These are phyloP conservation scores for Trypanosoma brucei DNA, from an alignment of 208 protist genomes.

Conservation along the genomic window DNA sequence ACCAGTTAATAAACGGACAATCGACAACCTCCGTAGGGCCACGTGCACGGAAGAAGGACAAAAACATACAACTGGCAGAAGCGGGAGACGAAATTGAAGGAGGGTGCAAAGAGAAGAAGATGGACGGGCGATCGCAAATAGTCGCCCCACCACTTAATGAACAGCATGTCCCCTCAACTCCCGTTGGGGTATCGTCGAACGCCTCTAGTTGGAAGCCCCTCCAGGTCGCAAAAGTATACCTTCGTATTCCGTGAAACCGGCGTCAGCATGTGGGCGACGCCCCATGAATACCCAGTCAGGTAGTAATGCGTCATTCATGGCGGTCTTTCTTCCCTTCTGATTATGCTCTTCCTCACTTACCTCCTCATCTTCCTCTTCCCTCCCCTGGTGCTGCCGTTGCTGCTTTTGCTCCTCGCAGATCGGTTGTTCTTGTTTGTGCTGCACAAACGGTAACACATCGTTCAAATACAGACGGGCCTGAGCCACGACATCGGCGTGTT, in stretches of 20 bases:
- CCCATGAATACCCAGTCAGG: slow-evolving; percentile 50
- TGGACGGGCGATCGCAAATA: too few relatives aligned
- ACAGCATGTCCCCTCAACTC: too few relatives aligned
- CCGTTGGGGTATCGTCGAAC: not conserved
- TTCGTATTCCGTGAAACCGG: slow-evolving; percentile 52
- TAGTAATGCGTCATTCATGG: slow-evolving; percentile 1
- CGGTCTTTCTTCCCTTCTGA: not conserved
- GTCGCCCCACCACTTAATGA: too few relatives aligned
- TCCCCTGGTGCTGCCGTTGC: not conserved
- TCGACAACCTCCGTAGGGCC: too few relatives aligned
- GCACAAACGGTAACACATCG: slow-evolving; percentile 10
- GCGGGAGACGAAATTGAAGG: too few relatives aligned
- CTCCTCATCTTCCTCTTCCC: slow-evolving; percentile 15
- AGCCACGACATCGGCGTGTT: slow-evolving; percentile 27
- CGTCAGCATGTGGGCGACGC: slow-evolving; percentile 29
- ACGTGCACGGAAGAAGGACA: too few relatives aligned
- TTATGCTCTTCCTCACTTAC: slow-evolving; percentile 1
- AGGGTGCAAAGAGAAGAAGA: too few relatives aligned
- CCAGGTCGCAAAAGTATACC: slow-evolving; percentile 30
- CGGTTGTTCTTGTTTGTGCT: slow-evolving; percentile 1
- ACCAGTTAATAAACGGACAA: too few relatives aligned
- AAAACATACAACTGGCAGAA: too few relatives aligned
- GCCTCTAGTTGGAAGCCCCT: not conserved
- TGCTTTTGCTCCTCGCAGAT: not conserved
- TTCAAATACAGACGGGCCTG: slow-evolving; percentile 33